Evolutionary conservation across 108 stramenopile genomes (phyloP).

Genomic region (Skeletonema costatum): DNA sequence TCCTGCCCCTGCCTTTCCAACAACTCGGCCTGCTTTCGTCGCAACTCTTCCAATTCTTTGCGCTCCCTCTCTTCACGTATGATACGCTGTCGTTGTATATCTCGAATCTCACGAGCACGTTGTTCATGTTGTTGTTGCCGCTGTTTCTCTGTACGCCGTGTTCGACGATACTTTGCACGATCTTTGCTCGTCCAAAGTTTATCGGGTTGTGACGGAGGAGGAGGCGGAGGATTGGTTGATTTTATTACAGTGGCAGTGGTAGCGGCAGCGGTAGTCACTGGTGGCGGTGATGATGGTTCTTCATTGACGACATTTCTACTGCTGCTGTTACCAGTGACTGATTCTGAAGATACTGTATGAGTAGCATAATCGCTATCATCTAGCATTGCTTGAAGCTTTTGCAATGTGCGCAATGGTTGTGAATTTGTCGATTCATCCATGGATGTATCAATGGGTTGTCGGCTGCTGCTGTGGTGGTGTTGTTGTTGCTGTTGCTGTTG

Average conservation of each 20-base stretch:
- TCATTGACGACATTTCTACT: not conserved
- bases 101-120: conserved; percentile 27
- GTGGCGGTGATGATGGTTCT: conserved; percentile 9
- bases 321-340: not conserved
- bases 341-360: conserved; percentile 20
- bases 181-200: conserved; percentile 86
- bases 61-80: conserved; percentile 40
- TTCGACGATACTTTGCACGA: conserved; percentile 72
- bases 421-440: conserved; percentile 29
- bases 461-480: not conserved
- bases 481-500: too few relatives aligned
- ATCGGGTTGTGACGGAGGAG: conserved; percentile 7
- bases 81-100: conserved; percentile 44
- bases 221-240: not conserved
- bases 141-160: conserved; percentile 41
- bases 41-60: conserved; percentile 35
- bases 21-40: conserved; percentile 26
- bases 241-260: conserved; percentile 3
- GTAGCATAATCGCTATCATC: conserved; percentile 89
- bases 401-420: conserved; percentile 72
- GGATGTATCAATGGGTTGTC: not conserved
- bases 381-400: conserved; percentile 83
- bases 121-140: conserved; percentile 29
- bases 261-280: not conserved
- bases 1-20: conserved; percentile 29